These are phyloP conservation scores for Trichosporon coremiiforme DNA, from an alignment of 1,284 basidiomycete genomes.

Conservation along the genomic window DNA sequence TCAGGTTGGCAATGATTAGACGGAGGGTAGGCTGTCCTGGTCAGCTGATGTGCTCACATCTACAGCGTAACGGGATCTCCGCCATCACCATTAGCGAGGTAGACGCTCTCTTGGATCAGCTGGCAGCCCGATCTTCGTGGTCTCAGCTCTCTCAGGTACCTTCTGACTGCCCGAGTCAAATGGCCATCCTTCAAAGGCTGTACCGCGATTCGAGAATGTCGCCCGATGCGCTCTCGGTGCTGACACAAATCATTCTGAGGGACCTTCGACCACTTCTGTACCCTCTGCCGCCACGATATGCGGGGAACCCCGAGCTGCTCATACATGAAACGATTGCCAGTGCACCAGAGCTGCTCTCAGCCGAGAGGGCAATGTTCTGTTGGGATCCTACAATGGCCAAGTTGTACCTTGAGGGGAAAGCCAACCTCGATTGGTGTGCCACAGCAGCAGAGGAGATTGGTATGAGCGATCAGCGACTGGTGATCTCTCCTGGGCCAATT, in stretches of 20 bases:
- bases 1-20: slow-evolving; percentile 58
- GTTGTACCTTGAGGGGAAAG: slow-evolving; percentile 61
- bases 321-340: slow-evolving; percentile 40
- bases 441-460: slow-evolving; percentile 59
- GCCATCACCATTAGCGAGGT: slow-evolving; percentile 58
- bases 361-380: slow-evolving; percentile 66
- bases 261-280: slow-evolving; percentile 76
- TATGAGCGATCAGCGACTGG: slow-evolving; percentile 18
- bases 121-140: slow-evolving; percentile 68
- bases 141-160: slow-evolving; percentile 59
- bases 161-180: background rate
- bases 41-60: background rate
- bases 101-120: slow-evolving; percentile 68
- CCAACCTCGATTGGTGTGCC: slow-evolving; percentile 65
- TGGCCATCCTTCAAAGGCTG: slow-evolving; percentile 33
- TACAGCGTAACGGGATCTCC: slow-evolving; percentile 28
- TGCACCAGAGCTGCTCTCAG: slow-evolving; percentile 61
- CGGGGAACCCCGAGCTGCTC: slow-evolving; percentile 42
- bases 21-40: background rate
- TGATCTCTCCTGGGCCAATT: slow-evolving; percentile 45
- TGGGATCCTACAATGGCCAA: slow-evolving; percentile 71
- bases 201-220: slow-evolving; percentile 54
- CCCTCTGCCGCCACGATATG: slow-evolving; percentile 59
- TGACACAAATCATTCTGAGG: slow-evolving; percentile 80
- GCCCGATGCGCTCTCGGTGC: slow-evolving; percentile 65